These are phyloP conservation scores for Lentinula sp. DNA, from an alignment of 768 basidiomycete species.

Conservation along the genomic window DNA sequence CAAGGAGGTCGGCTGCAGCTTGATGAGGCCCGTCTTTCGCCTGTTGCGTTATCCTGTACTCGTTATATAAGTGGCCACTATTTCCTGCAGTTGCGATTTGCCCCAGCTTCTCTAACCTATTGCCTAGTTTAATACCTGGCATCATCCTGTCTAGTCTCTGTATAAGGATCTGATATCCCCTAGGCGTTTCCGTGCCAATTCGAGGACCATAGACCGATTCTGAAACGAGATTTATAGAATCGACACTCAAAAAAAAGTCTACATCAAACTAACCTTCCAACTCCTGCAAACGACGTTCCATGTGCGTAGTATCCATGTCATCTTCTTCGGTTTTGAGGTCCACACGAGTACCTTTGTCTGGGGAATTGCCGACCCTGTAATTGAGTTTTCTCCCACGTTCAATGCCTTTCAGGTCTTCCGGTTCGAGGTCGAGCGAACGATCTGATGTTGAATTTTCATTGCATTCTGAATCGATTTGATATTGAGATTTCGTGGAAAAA, in stretches of 20 bases:
- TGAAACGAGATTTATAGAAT: conserved; percentile 12
- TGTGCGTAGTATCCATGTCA: background rate
- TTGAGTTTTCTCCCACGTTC: background rate
- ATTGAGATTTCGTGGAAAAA: background rate
- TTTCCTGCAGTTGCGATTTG: background rate
- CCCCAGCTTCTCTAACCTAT: conserved; percentile 27
- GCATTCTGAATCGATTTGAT: background rate
- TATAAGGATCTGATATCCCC: conserved; percentile 27
- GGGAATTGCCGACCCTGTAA: background rate
- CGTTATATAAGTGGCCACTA: background rate
- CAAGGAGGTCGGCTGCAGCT: conserved; percentile 28
- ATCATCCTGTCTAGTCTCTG: conserved; percentile 33
- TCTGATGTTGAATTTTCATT: background rate
- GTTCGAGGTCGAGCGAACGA: background rate
- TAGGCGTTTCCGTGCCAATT: conserved; percentile 35
- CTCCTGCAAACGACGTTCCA: background rate
- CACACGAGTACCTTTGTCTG: background rate
- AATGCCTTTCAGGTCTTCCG: background rate
- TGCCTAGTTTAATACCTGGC: conserved; percentile 43
- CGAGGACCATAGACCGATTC: conserved; percentile 36
- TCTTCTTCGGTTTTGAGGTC: background rate
- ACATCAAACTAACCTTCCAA: background rate
- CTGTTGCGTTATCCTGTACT: background rate
- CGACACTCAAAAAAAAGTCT: background rate
- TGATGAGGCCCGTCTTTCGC: conserved; percentile 28